Evolutionary conservation across 73 alveolate species (phyloP).

Genomic region (Blepharisma japonicum): DNA sequence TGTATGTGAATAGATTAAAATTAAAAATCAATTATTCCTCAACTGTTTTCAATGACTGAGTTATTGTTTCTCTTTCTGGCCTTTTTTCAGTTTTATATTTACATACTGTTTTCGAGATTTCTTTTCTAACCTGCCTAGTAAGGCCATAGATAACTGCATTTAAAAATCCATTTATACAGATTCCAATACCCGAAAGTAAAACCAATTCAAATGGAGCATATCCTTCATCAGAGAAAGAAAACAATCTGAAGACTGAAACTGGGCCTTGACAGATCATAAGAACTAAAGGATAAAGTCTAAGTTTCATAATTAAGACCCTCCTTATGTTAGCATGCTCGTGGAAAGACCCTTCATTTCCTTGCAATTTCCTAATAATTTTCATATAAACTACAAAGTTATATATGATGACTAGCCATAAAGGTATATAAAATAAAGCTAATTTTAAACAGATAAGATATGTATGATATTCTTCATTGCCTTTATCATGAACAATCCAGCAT

Average conservation of each 20-base stretch:
- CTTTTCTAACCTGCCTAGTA: no score
- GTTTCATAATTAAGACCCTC: no score
- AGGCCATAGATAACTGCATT: no score
- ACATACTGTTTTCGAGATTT: no score
- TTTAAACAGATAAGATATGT: background rate
- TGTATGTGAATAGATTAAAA: no score
- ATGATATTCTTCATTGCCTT: background rate
- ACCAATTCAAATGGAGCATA: background rate
- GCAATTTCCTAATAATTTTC: background rate
- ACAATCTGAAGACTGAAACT: background rate
- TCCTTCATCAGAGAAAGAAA: background rate
- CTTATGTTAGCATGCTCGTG: background rate
- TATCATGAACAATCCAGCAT: background rate
- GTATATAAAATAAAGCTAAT: background rate
- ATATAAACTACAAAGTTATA: background rate
- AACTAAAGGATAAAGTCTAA: background rate
- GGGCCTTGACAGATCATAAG: background rate
- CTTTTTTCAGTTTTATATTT: no score
- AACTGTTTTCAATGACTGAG: no score
- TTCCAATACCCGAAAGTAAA: no score
- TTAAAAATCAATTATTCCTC: no score
- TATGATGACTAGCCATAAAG: background rate
- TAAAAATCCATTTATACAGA: no score
- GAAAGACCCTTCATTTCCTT: background rate
- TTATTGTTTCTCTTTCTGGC: no score